Base-by-base conservation (phyloP, 306 rosid species). In the Dryas drummondii region DNA sequence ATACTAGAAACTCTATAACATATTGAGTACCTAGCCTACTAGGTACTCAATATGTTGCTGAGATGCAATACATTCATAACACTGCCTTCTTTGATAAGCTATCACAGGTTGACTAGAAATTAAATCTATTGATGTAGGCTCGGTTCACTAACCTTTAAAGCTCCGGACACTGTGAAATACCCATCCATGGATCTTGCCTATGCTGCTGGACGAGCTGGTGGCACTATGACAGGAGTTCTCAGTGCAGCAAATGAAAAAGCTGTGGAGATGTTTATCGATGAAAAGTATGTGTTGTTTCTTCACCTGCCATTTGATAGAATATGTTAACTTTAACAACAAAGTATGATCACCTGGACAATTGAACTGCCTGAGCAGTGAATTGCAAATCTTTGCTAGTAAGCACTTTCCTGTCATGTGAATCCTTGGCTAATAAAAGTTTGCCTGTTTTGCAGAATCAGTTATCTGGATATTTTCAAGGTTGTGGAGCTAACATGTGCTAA, bases 201-300 rank as follows among this genome's bases (percentile, higher is more conserved):
- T 66, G 84, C 97, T 78, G 99, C 99, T 32, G 99, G 99, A 44
- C 96, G 98, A 17, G 93, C 99, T 1, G 99, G 99, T 46, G 99
- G 99, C 74, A 92, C 98, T 59, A 94, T 94, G 99, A 94, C 99
- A 8, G 99, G 99, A 75, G 99, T 94, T 80, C 97, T 94, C 12
- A 94, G 99, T 82, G 99, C 99, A 69, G 98, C 99, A 51, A 96
- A 96, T 82, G 99, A 96, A 87, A 96, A 92, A 82, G 99, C 99
- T 27, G 99, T 96, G 22, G 99, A 92, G 78, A 75, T 96, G 99
- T 96, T 96, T 71, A 90, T 96, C 17, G 90, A 87, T 70, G 98
- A 90, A 60, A 92, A 90, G 99, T 96, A 85, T 53, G 97, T 70
- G 57, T 64, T 41, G 15, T 12, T 4, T 74, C 6, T 40, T 68